Base-by-base conservation (phyloP, 2,329 filamentous ascomycete species). In the Fusarium metavorans region DNA sequence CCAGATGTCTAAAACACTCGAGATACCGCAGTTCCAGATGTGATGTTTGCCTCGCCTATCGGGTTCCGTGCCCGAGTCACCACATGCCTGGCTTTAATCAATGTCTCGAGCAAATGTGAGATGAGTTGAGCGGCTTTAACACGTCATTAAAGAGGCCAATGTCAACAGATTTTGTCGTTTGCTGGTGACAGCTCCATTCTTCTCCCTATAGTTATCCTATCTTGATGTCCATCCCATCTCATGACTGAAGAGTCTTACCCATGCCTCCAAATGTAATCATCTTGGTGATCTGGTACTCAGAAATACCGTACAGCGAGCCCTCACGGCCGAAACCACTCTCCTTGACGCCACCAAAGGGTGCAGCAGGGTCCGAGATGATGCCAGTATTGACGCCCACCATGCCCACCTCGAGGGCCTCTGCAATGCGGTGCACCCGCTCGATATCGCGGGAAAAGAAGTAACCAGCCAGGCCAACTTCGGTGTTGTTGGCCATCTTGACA, bases 311-410 rank as follows among this genome's bases (percentile, higher is more conserved):
- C 81, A 91, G 89, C 73, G 92, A 93, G 10, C 94, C 94, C 82
- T 97, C 94, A 52, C 93, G 87, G 3, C 94, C 94, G 77, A 95
- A 95, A 1, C 94, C 94, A 77, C 91, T 94, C 84, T 95, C 88
- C 84, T 97, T 97, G 54, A 97, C 92, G 75, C 94, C 94, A 18
- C 94, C 94, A 80, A 97, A 97, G 0, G 89, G 89, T 64, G 88
- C 82, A 0, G 88, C 88, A 13, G 86, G 84, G 69, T 91, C 89
- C 3, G 88, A 90, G 72, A 91, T 88, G 60, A 92, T 77, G 32
- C 94, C 94, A 1, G 93, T 95, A 83, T 96, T 96, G 70, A 95
- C 91, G 65, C 94, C 94, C 1, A 97, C 90, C 95, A 97, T 97
- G 63, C 94, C 95, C 1, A 96, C 93, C 81, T 97, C 93, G 43